Conservation (phyloP, 352 stramenopile genomes). For the Pythium apleroticum region DNA sequence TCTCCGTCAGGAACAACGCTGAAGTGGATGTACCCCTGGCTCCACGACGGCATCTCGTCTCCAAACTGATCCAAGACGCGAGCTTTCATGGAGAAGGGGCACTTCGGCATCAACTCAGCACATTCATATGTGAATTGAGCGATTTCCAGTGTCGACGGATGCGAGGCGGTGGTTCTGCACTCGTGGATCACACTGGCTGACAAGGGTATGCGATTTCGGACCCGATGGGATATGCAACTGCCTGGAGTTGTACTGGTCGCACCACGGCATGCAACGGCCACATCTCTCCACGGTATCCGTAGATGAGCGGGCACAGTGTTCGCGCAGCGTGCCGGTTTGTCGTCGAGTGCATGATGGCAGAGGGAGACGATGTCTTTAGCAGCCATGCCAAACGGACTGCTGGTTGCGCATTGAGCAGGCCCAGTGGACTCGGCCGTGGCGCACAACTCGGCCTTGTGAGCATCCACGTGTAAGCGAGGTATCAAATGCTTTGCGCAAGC, state of each 20-base stretch:
- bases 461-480: constrained; percentile 5
- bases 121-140: constrained; percentile 49
- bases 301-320: constrained; percentile 29
- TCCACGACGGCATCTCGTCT: constrained; percentile 33
- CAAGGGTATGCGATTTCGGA: constrained; percentile 29
- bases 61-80: constrained; percentile 60
- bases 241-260: constrained; percentile 39
- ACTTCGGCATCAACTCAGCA: constrained; percentile 42
- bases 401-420: constrained; percentile 14
- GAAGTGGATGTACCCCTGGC: constrained; percentile 31
- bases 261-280: constrained; percentile 37
- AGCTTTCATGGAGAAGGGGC: constrained; percentile 37
- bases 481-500: constrained; percentile 30
- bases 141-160: constrained; percentile 41
- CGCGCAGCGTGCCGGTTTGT: constrained; percentile 41
- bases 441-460: constrained; percentile 12
- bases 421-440: constrained; percentile 3
- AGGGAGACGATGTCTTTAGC: constrained; percentile 33
- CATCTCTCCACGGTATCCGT: constrained; percentile 28
- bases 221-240: constrained; percentile 41
- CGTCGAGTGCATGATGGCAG: constrained; percentile 34
- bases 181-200: constrained; percentile 27
- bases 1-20: constrained; percentile 8
- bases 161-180: constrained; percentile 31
- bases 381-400: constrained; percentile 48